Evolutionary conservation across 2,329 filamentous ascomycete species (phyloP), one percentile per base, ranked within the genome.

Genomic region (Canariomyces notabilis): DNA sequence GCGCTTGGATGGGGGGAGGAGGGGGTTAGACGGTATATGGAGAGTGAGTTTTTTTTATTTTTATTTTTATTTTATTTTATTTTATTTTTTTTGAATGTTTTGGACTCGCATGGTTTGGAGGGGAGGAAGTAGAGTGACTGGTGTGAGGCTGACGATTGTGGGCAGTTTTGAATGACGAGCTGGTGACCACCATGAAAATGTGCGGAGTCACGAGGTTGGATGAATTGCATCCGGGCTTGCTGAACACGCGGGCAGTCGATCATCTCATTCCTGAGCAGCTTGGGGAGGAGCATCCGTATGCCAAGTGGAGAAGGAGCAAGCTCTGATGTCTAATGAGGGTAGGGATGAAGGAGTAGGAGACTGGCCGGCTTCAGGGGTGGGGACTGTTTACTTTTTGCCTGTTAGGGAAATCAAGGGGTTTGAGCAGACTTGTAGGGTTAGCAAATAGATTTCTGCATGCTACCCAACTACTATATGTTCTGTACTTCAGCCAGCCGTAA

Each of bases 111-210:
- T n/a, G n/a, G n/a, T n/a, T n/a, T n/a, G n/a, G n/a, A n/a, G n/a
- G n/a, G n/a, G n/a, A n/a, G n/a, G n/a, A n/a, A n/a, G n/a, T n/a
- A n/a, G n/a, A n/a, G n/a, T 40, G 32, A 23, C 31, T 31, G 26
- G 12, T 18, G n/a, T n/a, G n/a, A n/a, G n/a, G n/a, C n/a, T n/a
- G n/a, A n/a, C 12, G 23, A 5, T 32, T n/a, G 7, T 44, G 42
- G 8, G 36, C 23, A 75, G 72, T 76, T 15, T 52, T 80, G 14
- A 69, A 69, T 42, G 81, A 85, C 49, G 82, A 86, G 59, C 61
- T 85, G 4, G 75, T 81, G 54, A 82, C 77, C 2, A 79, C 80
- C 2, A 85, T 85, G 82, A 73, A 76, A 20, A 71, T 84, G 60
- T 76, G 82, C 47, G 82, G 82, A 2, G 70, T 85, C 26, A 83